Base-by-base conservation (phyloP, 2,329 filamentous ascomycete genomes). In the Alternaria brassicae region DNA sequence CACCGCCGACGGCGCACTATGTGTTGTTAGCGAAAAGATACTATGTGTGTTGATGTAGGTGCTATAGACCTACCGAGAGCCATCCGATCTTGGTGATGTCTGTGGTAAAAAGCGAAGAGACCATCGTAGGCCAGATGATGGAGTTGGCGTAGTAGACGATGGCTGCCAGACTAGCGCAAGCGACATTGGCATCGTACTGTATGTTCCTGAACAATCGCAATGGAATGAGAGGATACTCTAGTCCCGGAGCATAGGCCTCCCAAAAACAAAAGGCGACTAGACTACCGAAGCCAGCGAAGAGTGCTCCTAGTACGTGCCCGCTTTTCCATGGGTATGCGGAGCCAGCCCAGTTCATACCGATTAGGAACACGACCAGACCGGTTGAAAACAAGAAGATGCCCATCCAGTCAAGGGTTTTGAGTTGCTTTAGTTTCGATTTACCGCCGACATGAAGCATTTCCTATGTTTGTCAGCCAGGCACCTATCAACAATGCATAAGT, bases 351-450 rank as follows among this genome's bases (percentile, higher is more conserved):
- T 79, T 81, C 53, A 84, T 72, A 5, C 81, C 81, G 61, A 84
- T 79, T 8, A 84, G 71, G 54, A 83, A 78, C 0, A 83, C 70
- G 5, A 79, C 79, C 2, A 82, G 77, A 4, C 81, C 81, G 5
- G 76, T 76, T 8, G 78, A 80, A 73, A 79, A 83, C 37, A 84
- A 73, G 63, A 81, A 76, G 36, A 81, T 79, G 3, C 82, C 82
- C 34, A 81, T 48, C 66, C 81, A 83, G 64, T 83, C 84, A 12
- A 85, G 74, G 13, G 67, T 68, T 53, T 71, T 74, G 44, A 76
- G 63, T 42, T 75, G 76, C 28, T 67, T 75, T 30, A 78, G 53
- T 45, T 75, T 78, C 15, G 70, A 73, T 53, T 74, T 75, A 32
- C 72, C 72, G 21, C 72, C 71, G 4, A 72, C 62, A 63, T 74